phyloP scores from a whole-genome alignment of 176 grass and related monocot genomes.

The Chrysopogon serrulatus region DNA sequence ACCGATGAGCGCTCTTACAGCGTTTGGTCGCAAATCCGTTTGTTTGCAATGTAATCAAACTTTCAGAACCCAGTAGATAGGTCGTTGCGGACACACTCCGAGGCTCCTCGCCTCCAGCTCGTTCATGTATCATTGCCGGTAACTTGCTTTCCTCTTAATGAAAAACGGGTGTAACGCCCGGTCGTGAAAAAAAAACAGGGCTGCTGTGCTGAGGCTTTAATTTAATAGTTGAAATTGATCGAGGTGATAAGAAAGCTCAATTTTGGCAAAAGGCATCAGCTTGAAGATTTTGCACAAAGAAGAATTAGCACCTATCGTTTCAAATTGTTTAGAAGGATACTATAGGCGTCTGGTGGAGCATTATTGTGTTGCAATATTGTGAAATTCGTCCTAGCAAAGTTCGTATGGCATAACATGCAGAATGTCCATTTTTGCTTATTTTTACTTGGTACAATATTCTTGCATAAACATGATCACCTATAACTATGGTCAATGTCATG shows the following conservation, averaged over 20 bases:
- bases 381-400: too few species aligned
- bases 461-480: neutral
- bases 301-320: neutral
- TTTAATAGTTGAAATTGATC: neutral
- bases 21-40: too few species aligned
- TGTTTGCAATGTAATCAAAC: too few species aligned
- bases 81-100: too few species aligned
- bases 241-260: neutral
- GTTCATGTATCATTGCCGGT: too few species aligned
- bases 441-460: neutral
- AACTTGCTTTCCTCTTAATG: too few species aligned
- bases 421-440: neutral
- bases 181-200: too few species aligned
- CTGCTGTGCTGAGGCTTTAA: neutral
- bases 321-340: neutral
- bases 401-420: too few species aligned
- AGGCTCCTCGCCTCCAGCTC: too few species aligned
- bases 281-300: neutral
- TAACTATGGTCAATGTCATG: neutral
- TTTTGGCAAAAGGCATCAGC: neutral
- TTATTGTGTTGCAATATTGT: neutral
- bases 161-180: too few species aligned
- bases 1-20: too few species aligned
- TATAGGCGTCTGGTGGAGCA: neutral
- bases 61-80: too few species aligned